Base-by-base conservation (phyloP, 2,329 filamentous ascomycete genomes). In the Trichoderma aggressivum region DNA sequence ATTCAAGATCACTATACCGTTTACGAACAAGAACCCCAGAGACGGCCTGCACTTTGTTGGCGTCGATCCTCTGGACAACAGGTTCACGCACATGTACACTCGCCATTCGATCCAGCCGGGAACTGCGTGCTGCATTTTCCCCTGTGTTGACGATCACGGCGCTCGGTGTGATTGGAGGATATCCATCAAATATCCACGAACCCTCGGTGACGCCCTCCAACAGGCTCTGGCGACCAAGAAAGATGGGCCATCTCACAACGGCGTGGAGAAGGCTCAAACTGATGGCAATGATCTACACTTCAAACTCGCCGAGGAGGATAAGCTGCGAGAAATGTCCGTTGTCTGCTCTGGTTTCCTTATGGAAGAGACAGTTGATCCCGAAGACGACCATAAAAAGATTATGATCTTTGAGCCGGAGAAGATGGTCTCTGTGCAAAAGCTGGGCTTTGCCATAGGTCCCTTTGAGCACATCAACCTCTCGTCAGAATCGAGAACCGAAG, bases 1-100 rank as follows among this genome's bases (percentile, higher is more conserved):
- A 62, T 84, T 79, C 74, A 81, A 81, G 74, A 82, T 89, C 50
- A 84, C 84, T 60, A 91, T 98, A 70, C 92, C 96, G 39, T 99
- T 97, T 78, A 84, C 86, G 26, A 89, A 93, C 39, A 89, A 89
- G 64, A 89, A 89, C 75, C 91, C 94, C 64, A 88, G 93, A 59
- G 96, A 99, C 79, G 95, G 94, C 26, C 81, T 98, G 71, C 94
- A 98, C 72, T 99, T 98, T 81, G 93, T 97, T 18, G 94, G 96
- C 5, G 88, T 96, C 47, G 90, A 94, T 58, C 90, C 91, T 70
- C 88, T 90, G 64, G 95, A 98, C 79, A 86, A 86, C 70, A 89
- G 94, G 73, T 99, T 94, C 79, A 94, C 96, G 0, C 95, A 99
- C 82, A 90, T 93, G 62, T 99, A 97, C 80, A 97, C 95, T 0